Base-by-base conservation (phyloP, 2,329 filamentous ascomycete genomes). In the Calonectria hawksworthii region DNA sequence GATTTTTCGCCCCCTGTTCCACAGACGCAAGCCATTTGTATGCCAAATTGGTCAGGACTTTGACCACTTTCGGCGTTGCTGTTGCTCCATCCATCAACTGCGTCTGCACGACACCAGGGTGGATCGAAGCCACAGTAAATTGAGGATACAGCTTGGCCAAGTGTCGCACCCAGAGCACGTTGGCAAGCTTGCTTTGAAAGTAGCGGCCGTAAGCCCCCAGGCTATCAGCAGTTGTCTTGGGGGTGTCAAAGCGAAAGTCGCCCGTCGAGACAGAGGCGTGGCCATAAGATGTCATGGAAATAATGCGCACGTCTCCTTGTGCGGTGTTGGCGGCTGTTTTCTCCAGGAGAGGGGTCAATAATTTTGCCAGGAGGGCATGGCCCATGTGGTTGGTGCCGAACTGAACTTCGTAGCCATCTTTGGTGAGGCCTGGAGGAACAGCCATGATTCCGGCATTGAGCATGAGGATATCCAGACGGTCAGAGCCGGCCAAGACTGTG, bases 361-460 rank as follows among this genome's bases (percentile, higher is more conserved):
- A 82, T 68, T 85, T 84, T 13, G 84, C 83, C 16, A 90, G 81
- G 3, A 88, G 83, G 7, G 88, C 86, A 68, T 89, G 88, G 21
- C 88, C 88, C 50, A 90, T 76, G 77, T 90, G 87, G 71, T 90
- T 90, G 2, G 85, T 87, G 1, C 85, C 87, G 73, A 90, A 88
- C 73, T 89, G 86, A 13, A 86, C 75, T 77, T 90, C 89, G 72
- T 88, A 90, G 18, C 88, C 88, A 23, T 90, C 86, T 32, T 80
- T 76, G 3, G 86, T 87, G 8, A 84, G 77, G 2, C 75, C 81
- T 0, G 85, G 77, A 3, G 85, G 82, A 13, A 77, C 68, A 3
- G 82, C 84, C 83, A 88, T 87, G 69, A 87, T 83, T 1, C 74
- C 66, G 66, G 74, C 63, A 47, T 88, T 89, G 65, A 85, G 84